These are phyloP conservation scores for Omphalea diandra DNA, from an alignment of 441 rosid species.

Conservation along the genomic window DNA sequence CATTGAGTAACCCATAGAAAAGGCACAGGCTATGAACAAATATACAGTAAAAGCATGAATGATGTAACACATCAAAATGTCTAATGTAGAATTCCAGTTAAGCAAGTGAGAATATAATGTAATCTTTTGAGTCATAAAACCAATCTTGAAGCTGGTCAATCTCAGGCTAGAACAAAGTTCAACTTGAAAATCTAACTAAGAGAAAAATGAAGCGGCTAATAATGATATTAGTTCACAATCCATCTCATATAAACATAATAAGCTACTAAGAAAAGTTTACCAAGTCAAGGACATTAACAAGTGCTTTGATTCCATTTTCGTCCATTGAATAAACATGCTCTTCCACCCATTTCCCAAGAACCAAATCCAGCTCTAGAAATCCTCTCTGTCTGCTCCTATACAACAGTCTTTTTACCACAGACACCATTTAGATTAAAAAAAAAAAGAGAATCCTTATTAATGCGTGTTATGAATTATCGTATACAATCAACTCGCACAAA, in stretches of 20 bases:
- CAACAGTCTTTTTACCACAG: slow-evolving; percentile 46
- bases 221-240: not conserved
- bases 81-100: not conserved
- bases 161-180: not conserved
- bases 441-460: slow-evolving; percentile 3
- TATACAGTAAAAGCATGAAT: not conserved
- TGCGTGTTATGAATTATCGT: not conserved
- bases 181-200: not conserved
- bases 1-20: not conserved
- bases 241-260: too few species aligned
- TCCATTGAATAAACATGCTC: slow-evolving; percentile 71
- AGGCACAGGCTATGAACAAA: not conserved
- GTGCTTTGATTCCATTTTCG: slow-evolving; percentile 63
- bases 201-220: not conserved
- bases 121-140: not conserved
- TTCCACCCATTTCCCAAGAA: slow-evolving; percentile 90
- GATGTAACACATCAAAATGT: not conserved
- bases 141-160: not conserved
- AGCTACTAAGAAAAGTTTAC: slow-evolving; percentile 41
- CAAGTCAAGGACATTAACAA: slow-evolving; percentile 75
- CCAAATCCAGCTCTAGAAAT: slow-evolving; percentile 81
- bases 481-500: not conserved
- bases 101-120: not conserved
- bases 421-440: slow-evolving; percentile 17
- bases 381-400: slow-evolving; percentile 97